A percentile compares a stretch with the other conserved stretches of the same genome.
These are phyloP conservation scores for Rheum nobile DNA, from an alignment of 148 eudicot species.

Conservation along the genomic window DNA sequence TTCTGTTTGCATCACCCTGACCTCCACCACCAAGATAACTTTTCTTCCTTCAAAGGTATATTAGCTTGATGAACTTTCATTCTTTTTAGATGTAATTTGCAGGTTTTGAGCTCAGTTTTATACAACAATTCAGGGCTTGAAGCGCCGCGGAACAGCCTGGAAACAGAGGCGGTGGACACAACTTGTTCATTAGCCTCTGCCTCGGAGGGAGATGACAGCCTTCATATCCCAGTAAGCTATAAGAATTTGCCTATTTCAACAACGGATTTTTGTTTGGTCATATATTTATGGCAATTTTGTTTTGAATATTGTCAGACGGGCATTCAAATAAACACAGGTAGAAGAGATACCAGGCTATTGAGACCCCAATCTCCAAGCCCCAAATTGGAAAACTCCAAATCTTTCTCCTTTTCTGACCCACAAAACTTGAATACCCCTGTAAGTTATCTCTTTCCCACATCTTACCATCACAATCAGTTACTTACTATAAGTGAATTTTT, in stretches of 20 bases:
- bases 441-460: neutral
- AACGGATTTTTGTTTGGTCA: neutral
- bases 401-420: neutral
- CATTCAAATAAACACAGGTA: constrained; percentile 20
- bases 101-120: neutral
- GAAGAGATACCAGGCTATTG: neutral
- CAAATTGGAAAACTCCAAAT: neutral
- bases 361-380: neutral
- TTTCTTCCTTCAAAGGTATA: constrained; percentile 34
- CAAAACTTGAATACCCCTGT: neutral
- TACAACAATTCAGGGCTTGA: constrained; percentile 31
- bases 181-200: constrained; percentile 18
- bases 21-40: constrained; percentile 13
- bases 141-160: constrained; percentile 76
- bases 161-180: constrained; percentile 17
- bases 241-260: neutral
- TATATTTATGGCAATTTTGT: neutral
- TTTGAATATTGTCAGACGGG: constrained; percentile 15
- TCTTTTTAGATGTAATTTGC: neutral
- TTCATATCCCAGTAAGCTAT: constrained; percentile 29
- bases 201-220: neutral
- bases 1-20: constrained; percentile 24
- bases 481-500: neutral
- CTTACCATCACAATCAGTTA: neutral
- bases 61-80: neutral